phyloP scores from a whole-genome alignment of 1,284 basidiomycete species.

The Pseudozyma sp. region DNA sequence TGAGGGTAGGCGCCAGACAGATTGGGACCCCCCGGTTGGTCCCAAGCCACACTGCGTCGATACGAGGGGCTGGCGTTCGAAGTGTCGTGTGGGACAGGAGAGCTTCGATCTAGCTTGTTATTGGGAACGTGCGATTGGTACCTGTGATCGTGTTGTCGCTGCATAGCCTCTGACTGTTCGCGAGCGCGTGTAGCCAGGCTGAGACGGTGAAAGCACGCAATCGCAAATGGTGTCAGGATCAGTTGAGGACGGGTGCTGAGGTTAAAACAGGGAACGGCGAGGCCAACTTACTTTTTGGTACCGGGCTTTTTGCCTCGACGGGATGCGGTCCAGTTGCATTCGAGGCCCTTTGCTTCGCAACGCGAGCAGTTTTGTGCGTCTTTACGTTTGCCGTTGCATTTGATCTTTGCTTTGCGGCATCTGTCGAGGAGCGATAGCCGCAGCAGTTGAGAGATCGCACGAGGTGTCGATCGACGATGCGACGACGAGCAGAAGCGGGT shows the following conservation, averaged over 20 bases:
- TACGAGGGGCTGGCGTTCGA: neutral
- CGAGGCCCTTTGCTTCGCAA: constrained; percentile 47
- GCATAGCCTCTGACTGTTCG: constrained; percentile 39
- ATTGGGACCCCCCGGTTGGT: constrained; percentile 5
- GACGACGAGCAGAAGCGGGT: neutral
- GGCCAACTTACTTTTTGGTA: constrained; percentile 44
- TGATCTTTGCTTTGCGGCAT: constrained; percentile 53
- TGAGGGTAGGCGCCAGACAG: constrained; percentile 9
- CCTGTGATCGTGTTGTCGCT: constrained; percentile 28
- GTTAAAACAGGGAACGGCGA: neutral
- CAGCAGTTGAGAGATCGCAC: neutral
- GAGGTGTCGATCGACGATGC: neutral
- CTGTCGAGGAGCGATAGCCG: constrained; percentile 9
- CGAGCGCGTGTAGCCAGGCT: constrained; percentile 44
- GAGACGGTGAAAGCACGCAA: neutral
- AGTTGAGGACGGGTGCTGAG: neutral
- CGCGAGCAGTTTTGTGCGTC: constrained; percentile 46
- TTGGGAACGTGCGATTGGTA: neutral
- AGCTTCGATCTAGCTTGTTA: constrained; percentile 23
- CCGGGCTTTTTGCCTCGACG: constrained; percentile 49
- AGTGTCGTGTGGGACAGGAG: constrained; percentile 16
- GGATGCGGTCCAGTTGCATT: constrained; percentile 47
- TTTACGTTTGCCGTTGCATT: constrained; percentile 51
- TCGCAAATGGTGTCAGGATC: neutral
- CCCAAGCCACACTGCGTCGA: constrained; percentile 24